Base-by-base conservation (phyloP, 2,329 filamentous ascomycete genomes). In the Penicillium sp. region DNA sequence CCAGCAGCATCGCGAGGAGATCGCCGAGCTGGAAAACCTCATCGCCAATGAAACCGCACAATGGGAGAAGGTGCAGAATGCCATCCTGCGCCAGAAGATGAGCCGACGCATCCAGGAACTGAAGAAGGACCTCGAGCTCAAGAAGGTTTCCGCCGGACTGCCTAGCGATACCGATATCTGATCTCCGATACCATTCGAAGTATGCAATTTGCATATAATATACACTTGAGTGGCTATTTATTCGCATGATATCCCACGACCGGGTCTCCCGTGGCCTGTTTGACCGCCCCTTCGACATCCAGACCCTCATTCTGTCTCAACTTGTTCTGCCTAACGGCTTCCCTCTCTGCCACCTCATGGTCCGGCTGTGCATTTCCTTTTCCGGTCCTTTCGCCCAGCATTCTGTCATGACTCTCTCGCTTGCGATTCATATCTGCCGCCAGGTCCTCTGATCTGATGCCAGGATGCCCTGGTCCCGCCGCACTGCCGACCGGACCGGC, bases 1-100 rank as follows among this genome's bases (percentile, higher is more conserved):
- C 26, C 72, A 76, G 51, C 71, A 78, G 49, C 72, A 73, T 40
- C 73, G 73, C 12, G 76, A 78, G 54, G 69, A 76, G 49, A 74
- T 78, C 50, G 67, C 64, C 1, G 75, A 78, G 45, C 57, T 78
- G 17, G 73, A 77, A 44, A 66, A 67, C 3, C 59, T 72, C 26
- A 72, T 76, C 33, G 65, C 66, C 9, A 60, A 67, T 2, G 72
- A 75, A 49, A 75, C 70, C 0, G 61, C 62, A 24, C 67, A 69
- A 36, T 75, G 72, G 68, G 72, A 76, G 59, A 64, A 64, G 33
- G 68, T 73, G 53, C 59, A 63, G 45, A 76, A 76, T 43, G 59
- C 64, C 4, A 76, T 76, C 53, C 50, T 76, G 45, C 72, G 71
- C 53, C 64, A 63, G 46, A 78, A 78, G 62, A 69, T 78, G 56